A percentile compares a stretch with the other conserved stretches of the same genome.
These are phyloP conservation scores for Samsoniella hepiali DNA, from an alignment of 2,329 filamentous ascomycete species.

Conservation along the genomic window DNA sequence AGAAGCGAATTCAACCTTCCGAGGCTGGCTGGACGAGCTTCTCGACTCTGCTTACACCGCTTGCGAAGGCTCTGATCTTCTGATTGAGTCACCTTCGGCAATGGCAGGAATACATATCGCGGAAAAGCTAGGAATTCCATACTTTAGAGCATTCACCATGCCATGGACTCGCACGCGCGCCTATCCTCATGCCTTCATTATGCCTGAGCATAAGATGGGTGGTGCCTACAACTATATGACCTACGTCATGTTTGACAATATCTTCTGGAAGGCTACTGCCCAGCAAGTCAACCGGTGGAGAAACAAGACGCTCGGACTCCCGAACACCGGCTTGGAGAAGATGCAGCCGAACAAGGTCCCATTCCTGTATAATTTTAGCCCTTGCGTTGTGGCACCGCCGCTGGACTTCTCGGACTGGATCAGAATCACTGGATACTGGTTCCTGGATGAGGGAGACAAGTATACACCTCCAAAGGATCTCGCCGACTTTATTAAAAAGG, in stretches of 20 bases:
- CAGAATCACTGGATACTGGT: conserved; percentile 96
- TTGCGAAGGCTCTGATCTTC: conserved; percentile 80
- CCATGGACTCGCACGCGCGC: conserved; percentile 95
- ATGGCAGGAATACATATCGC: conserved; percentile 99
- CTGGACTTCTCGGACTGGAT: conserved; percentile 98
- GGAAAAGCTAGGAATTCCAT: conserved; percentile 86
- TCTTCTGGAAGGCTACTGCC: conserved; percentile 94
- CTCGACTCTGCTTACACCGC: conserved; percentile 77
- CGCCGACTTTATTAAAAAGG: conserved; percentile 76
- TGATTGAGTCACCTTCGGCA: conserved; percentile 93
- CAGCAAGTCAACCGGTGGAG: conserved; percentile 92
- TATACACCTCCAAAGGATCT: conserved; percentile 77
- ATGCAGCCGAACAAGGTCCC: conserved; percentile 97
- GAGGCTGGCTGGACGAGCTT: conserved; percentile 91
- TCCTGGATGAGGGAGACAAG: conserved; percentile 70
- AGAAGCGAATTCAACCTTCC: conserved; percentile 83
- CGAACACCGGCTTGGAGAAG: conserved; percentile 79
- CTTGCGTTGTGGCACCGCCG: conserved; percentile 87
- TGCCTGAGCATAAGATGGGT: conserved; percentile 89
- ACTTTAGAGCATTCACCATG: conserved; percentile 98
- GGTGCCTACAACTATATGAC: conserved; percentile 93
- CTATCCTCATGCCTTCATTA: conserved; percentile 94
- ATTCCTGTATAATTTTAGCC: conserved; percentile 96
- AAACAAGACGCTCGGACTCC: conserved; percentile 72
- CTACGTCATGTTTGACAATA: conserved; percentile 92